Percentiles rank a stretch among this genome's conserved stretches.
These are phyloP conservation scores for Coniferiporia weirii DNA, from an alignment of 1,284 basidiomycete species.

Conservation along the genomic window DNA sequence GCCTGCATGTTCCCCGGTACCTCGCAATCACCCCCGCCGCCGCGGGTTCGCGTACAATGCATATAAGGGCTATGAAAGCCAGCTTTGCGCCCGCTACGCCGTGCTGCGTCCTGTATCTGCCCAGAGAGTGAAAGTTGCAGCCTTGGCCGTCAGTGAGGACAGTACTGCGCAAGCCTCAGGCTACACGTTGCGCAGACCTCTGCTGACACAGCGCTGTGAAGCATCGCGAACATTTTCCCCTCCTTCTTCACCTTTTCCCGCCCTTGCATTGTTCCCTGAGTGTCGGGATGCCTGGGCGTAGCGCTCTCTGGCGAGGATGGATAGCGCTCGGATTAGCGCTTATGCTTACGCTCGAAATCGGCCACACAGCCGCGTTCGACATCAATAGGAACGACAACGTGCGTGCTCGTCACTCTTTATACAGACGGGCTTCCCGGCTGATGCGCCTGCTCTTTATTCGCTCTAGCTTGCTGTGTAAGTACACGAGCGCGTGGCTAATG, in stretches of 20 bases:
- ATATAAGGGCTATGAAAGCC: neutral
- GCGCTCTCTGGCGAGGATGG: neutral
- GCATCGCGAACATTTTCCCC: no score
- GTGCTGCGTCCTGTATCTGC: neutral
- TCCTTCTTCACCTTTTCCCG: neutral
- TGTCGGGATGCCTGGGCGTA: neutral
- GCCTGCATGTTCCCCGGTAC: neutral
- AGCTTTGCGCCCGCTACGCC: neutral
- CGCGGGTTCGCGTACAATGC: neutral
- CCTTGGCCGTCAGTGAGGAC: neutral
- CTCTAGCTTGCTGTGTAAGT: slow-evolving; percentile 18
- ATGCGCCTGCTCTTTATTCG: neutral
- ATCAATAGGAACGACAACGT: slow-evolving; percentile 18
- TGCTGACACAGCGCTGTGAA: no score
- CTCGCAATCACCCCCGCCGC: neutral
- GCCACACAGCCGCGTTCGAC: slow-evolving; percentile 8
- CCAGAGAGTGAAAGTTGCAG: neutral
- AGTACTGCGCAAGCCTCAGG: no score
- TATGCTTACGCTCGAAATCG: neutral
- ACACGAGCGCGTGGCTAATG: neutral
- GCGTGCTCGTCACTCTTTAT: neutral
- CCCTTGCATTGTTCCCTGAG: neutral
- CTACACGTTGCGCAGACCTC: neutral
- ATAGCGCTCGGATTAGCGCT: neutral
- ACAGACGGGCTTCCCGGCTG: neutral